These are phyloP conservation scores for Dendrocalamus sinicus DNA, from an alignment of 176 grass and related monocot species.

Conservation along the genomic window DNA sequence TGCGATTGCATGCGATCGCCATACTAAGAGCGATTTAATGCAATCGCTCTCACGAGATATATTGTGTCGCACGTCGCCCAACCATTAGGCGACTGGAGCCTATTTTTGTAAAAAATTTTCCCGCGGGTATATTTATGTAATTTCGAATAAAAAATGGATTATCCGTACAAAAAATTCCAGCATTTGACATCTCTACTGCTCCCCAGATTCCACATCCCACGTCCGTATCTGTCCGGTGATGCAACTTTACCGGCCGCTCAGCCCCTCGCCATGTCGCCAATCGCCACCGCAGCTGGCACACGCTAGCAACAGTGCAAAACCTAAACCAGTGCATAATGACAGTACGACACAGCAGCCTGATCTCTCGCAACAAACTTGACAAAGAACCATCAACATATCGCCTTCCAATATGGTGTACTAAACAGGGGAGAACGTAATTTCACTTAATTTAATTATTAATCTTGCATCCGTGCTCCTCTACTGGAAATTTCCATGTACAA, in stretches of 20 bases:
- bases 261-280: neutral
- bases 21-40: too few species aligned
- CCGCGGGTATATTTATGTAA: too few species aligned
- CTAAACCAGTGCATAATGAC: neutral
- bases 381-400: neutral
- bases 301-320: neutral
- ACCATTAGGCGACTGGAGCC: too few species aligned
- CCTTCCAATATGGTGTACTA: neutral
- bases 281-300: too few species aligned
- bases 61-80: too few species aligned
- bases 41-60: too few species aligned
- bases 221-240: neutral
- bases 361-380: neutral
- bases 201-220: neutral
- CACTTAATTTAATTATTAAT: conserved; percentile 29
- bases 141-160: too few species aligned
- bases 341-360: neutral
- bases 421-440: neutral
- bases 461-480: conserved; percentile 11
- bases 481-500: conserved; percentile 59
- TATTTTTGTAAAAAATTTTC: too few species aligned
- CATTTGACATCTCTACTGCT: too few species aligned
- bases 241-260: neutral
- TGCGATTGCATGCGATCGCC: too few species aligned
- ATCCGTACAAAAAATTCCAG: too few species aligned